phyloP scores from a whole-genome alignment of 768 basidiomycete genomes.

The Lactarius hengduanensis region DNA sequence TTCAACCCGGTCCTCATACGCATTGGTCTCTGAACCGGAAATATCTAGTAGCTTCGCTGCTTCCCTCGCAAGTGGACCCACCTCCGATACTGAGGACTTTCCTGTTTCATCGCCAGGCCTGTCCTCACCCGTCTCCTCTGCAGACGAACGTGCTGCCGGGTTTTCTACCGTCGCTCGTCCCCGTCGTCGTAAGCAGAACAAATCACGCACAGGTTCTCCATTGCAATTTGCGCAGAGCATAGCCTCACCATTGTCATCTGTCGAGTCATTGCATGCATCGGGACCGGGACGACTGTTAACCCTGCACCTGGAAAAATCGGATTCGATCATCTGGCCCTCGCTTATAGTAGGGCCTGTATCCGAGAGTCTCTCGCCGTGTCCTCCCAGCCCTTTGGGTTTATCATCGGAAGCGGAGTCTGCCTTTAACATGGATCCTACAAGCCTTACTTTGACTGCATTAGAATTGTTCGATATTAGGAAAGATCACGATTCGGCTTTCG shows the following conservation, averaged over 20 bases:
- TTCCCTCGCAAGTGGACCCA: slow-evolving; percentile 70
- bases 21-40: slow-evolving; percentile 79
- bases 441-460: slow-evolving; percentile 66
- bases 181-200: slow-evolving; percentile 36
- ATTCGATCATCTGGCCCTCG: slow-evolving; percentile 80
- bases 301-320: slow-evolving; percentile 76
- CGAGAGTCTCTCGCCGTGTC: slow-evolving; percentile 52
- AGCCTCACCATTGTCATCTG: slow-evolving; percentile 73
- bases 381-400: slow-evolving; percentile 53
- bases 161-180: slow-evolving; percentile 25
- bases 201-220: slow-evolving; percentile 54
- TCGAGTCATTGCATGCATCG: slow-evolving; percentile 64
- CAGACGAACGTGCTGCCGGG: slow-evolving; percentile 39
- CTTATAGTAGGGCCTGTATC: slow-evolving; percentile 75
- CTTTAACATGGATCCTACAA: slow-evolving; percentile 87
- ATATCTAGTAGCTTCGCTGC: slow-evolving; percentile 84
- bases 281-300: slow-evolving; percentile 67
- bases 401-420: slow-evolving; percentile 53
- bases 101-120: slow-evolving; percentile 53
- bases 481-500: slow-evolving; percentile 75
- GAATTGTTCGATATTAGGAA: slow-evolving; percentile 74
- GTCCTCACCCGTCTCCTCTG: slow-evolving; percentile 62
- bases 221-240: slow-evolving; percentile 49
- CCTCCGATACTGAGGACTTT: slow-evolving; percentile 69
- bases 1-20: slow-evolving; percentile 79